Evolutionary conservation across 306 rosid species (phyloP).

Genomic region (Inga oerstediana): DNA sequence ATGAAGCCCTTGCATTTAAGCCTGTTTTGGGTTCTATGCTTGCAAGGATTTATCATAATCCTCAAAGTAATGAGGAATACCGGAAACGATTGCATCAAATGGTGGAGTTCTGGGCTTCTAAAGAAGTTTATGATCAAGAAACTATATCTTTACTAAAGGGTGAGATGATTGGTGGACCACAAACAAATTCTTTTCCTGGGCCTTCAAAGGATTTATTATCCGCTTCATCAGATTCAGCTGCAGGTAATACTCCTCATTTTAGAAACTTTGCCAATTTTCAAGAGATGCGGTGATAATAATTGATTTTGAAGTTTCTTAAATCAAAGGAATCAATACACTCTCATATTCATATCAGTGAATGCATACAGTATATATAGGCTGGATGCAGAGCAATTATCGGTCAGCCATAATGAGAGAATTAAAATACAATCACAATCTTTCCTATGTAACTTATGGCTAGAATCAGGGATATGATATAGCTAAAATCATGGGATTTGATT

Average conservation of each 20-base stretch:
- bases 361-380: too few relatives aligned
- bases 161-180: constrained; percentile 77
- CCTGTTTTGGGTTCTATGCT: constrained; percentile 95
- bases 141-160: constrained; percentile 66
- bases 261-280: constrained; percentile 19
- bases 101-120: constrained; percentile 94
- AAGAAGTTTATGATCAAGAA: constrained; percentile 77
- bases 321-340: too few relatives aligned
- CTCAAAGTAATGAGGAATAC: constrained; percentile 87
- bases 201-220: constrained; percentile 59
- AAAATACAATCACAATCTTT: too few relatives aligned
- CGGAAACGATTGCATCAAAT: constrained; percentile 81
- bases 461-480: too few relatives aligned
- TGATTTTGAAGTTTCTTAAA: constrained; percentile 1
- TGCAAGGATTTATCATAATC: constrained; percentile 89
- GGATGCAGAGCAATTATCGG: too few relatives aligned
- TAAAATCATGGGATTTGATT: too few relatives aligned
- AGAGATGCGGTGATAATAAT: not conserved
- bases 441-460: too few relatives aligned
- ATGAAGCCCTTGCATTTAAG: constrained; percentile 82
- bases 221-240: constrained; percentile 57
- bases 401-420: too few relatives aligned
- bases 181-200: constrained; percentile 62
- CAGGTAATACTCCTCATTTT: constrained; percentile 49
- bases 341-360: too few relatives aligned